A percentile compares a stretch with the other conserved stretches of the same genome.
Evolutionary conservation across 2,329 filamentous ascomycete genomes (phyloP).

Genomic region (Geoglossum cookeanum): DNA sequence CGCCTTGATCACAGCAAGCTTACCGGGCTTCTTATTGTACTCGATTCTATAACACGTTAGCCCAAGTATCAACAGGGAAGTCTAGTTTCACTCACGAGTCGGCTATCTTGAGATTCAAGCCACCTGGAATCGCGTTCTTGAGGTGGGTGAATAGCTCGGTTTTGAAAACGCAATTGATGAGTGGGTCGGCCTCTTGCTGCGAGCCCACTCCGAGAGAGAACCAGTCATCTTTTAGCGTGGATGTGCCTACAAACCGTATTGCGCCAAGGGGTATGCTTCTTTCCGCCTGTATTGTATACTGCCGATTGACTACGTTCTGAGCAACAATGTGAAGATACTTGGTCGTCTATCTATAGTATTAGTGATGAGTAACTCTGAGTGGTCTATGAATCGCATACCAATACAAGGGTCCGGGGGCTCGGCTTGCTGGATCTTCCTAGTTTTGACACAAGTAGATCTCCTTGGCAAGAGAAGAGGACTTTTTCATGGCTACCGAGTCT

Average conservation of each 20-base stretch:
- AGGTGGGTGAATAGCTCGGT: slow-evolving; percentile 95
- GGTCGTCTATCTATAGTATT: slow-evolving; percentile 34
- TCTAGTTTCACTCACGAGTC: slow-evolving; percentile 31
- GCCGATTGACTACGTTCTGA: slow-evolving; percentile 63
- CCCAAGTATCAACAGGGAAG: neutral
- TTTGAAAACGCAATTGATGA: slow-evolving; percentile 86
- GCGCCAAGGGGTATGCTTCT: slow-evolving; percentile 64
- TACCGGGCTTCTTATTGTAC: slow-evolving; percentile 95
- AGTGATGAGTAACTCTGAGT: slow-evolving; percentile 6
- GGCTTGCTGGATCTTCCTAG: slow-evolving; percentile 93
- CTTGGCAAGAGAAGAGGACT: slow-evolving; percentile 75
- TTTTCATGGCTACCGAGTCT: slow-evolving; percentile 34
- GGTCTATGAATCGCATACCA: slow-evolving; percentile 24
- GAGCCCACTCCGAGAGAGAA: slow-evolving; percentile 85
- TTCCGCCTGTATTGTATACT: slow-evolving; percentile 65
- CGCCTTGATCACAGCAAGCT: slow-evolving; percentile 74
- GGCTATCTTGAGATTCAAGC: slow-evolving; percentile 65
- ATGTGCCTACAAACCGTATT: slow-evolving; percentile 73
- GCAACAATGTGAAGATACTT: slow-evolving; percentile 78
- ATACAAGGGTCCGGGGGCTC: slow-evolving; percentile 63
- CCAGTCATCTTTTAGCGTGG: slow-evolving; percentile 82
- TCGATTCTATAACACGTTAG: slow-evolving; percentile 40
- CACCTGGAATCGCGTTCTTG: slow-evolving; percentile 57
- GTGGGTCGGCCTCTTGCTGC: slow-evolving; percentile 77
- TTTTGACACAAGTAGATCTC: slow-evolving; percentile 78